Evolutionary conservation across 768 basidiomycete species (phyloP), one percentile per base, ranked within the genome.

Genomic region (Phanerochaete carnosa): DNA sequence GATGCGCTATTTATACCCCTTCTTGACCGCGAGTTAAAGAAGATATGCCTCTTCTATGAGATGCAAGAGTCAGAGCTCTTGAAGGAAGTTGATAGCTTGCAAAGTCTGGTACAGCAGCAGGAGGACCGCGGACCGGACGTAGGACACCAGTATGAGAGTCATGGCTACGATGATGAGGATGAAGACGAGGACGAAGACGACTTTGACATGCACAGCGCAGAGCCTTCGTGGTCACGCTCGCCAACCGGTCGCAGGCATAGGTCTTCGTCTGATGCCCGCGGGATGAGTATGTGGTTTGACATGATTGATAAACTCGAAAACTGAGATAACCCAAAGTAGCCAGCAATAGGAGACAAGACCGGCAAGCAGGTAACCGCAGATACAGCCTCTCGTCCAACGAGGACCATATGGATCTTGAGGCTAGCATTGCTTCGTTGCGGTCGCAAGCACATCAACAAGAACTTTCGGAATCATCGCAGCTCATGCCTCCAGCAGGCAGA

Each of bases 41-140:
- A 95, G 80, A 87, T 98, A 19, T 74, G 77, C 23, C 56, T 76
- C 0, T 98, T 98, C 72, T 98, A 98, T 72, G 80, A 82, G 50
- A 68, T 73, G 1, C 92, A 95, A 73, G 88, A 92, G 68, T 81
- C 79, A 47, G 90, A 95, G 52, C 74, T 97, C 1, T 65, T 82
- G 4, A 80, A 81, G 1, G 88, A 89, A 32, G 73, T 89, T 4
- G 72, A 74, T 0, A 80, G 82, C 25, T 69, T 92, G 58, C 85
- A 89, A 66, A 78, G 77, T 23, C 78, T 84, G 29, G 79, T 90
- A 2, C 66, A 73, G 23, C 72, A 78, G 66, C 86, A 87, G 67
- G 90, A 92, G 59, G 83, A 83, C 53, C 72, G 76, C 0, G 88
- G 88, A 0, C 68, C 85, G 28, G 75, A 74, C 8, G 79, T 70